A percentile compares a stretch with the other conserved stretches of the same genome.
These are phyloP conservation scores for Bjerkandera adusta DNA, from an alignment of 1,284 basidiomycete species.

Conservation along the genomic window DNA sequence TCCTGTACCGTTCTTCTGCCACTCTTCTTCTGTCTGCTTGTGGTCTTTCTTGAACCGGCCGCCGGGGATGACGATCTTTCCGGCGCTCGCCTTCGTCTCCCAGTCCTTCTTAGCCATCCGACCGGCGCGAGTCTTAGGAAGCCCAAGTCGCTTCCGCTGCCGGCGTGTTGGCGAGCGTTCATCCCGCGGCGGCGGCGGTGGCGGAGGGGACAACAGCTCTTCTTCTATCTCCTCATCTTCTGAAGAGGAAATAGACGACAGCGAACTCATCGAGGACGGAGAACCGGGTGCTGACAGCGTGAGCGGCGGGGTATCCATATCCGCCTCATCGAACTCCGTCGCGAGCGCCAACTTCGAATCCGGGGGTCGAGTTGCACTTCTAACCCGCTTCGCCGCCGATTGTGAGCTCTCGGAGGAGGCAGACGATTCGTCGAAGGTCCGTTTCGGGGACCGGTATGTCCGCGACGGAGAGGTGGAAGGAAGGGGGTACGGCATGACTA, in stretches of 20 bases:
- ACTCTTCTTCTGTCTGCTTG: conserved; percentile 45
- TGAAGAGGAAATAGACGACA: conserved; percentile 42
- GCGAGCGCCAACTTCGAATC: conserved; percentile 15
- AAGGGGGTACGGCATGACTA: conserved; percentile 17
- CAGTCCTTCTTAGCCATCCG: conserved; percentile 26
- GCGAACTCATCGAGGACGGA: conserved; percentile 34
- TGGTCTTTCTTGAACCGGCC: conserved; percentile 38
- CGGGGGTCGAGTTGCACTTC: conserved; percentile 27
- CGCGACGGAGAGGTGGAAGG: conserved; percentile 24
- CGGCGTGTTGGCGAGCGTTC: conserved; percentile 50
- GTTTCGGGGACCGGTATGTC: conserved; percentile 55
- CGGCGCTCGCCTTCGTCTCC: conserved; percentile 34
- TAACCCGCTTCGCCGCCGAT: conserved; percentile 41
- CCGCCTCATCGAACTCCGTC: conserved; percentile 34
- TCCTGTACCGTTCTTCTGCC: conserved; percentile 71
- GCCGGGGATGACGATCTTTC: conserved; percentile 60
- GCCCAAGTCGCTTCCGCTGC: conserved; percentile 63
- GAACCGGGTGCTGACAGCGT: conserved; percentile 40
- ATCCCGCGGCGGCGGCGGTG: conserved; percentile 35
- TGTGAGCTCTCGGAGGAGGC: conserved; percentile 42
- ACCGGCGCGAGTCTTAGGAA: conserved; percentile 48
- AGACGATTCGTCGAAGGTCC: conserved; percentile 64
- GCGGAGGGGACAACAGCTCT: no score
- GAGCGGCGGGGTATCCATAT: conserved; percentile 42
- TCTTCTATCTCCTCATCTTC: no score